Base-by-base conservation (phyloP, 2,329 filamentous ascomycete genomes). In the Xylariaceae sp. region DNA sequence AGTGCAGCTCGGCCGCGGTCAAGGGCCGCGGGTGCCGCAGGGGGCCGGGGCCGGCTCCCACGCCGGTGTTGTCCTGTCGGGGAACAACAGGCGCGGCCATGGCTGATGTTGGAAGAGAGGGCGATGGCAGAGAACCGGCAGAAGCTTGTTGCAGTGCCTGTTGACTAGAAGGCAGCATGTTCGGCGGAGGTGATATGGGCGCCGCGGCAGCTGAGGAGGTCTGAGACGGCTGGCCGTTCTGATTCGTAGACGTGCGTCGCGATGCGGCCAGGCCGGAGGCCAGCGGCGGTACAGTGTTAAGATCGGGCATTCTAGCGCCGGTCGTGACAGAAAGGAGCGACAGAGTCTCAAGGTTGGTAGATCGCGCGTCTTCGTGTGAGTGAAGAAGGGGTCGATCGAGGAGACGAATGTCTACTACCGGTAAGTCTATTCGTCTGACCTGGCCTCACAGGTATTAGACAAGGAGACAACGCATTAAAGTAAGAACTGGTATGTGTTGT, bases 1-100 rank as follows among this genome's bases (percentile, higher is more conserved):
- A 70, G 58, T 95, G 88, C 40, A 96, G 70, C 58, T 96, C 90
- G 3, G 87, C 83, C 2, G 87, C 80, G 0, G 90, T 95, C 56
- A 95, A 64, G 3, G 89, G 89, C 22, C 86, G 75, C 5, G 90
- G 89, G 57, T 94, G 89, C 42, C 90, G 77, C 49, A 93, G 63
- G 4, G 90, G 89, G 0, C 83, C 84, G 36, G 77, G 75, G 0
- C 77, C 77, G 19, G 65, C 55, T 18, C 67, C 68, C 29, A 75
- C 67, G 11, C 64, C 67, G 1, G 64, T 58, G 37, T 63, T 61
- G 44, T 64, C 56, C 25, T 51, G 46, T 44, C 44, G 46, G 1
- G 46, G 41, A 3, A 44, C 42, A 7, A 42, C 36, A 3, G 57
- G 51, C 31, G 57, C 57, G 23, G 51, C 47, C 21, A 47, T 44